A percentile compares a stretch with the other conserved stretches of the same genome.
Evolutionary conservation across 345 rosid species (phyloP).

Genomic region (Syzygium oleosum): DNA sequence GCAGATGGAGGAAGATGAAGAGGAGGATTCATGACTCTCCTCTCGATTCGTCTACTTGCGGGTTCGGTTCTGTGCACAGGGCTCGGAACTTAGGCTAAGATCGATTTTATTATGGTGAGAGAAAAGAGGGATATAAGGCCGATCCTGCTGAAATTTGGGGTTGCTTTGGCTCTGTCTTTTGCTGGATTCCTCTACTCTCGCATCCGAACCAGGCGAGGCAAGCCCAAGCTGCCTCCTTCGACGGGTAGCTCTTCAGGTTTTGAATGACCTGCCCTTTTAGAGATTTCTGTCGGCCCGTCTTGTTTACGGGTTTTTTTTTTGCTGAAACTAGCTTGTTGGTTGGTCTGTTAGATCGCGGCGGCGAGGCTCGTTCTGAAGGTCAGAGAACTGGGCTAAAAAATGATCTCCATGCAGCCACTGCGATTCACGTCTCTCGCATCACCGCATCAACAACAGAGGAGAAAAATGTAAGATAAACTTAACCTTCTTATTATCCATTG

Average conservation of each 20-base stretch:
- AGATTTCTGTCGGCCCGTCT: not conserved
- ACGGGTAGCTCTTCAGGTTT: slow-evolving; percentile 27
- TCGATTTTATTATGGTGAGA: not conserved
- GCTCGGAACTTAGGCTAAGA: not conserved
- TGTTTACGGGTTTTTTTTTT: not conserved
- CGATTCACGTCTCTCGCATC: slow-evolving; percentile 5
- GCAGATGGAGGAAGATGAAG: slow-evolving; percentile 45
- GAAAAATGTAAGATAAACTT: slow-evolving; percentile 20
- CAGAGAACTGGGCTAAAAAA: slow-evolving; percentile 1
- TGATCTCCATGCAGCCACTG: slow-evolving; percentile 10
- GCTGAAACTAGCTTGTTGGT: not conserved
- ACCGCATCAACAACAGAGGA: slow-evolving; percentile 4
- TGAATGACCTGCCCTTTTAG: not conserved
- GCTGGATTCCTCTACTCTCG: slow-evolving; percentile 70
- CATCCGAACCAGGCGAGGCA: slow-evolving; percentile 21
- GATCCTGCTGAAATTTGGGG: slow-evolving; percentile 52
- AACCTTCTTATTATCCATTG: not conserved
- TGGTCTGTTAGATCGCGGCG: slow-evolving; percentile 20
- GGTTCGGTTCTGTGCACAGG: not conserved
- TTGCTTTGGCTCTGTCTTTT: slow-evolving; percentile 58
- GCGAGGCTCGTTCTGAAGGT: slow-evolving; percentile 2
- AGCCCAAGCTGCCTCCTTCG: slow-evolving; percentile 26
- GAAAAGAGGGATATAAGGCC: slow-evolving; percentile 31
- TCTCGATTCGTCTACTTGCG: not conserved
- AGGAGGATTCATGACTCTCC: slow-evolving; percentile 9